phyloP scores from a whole-genome alignment of 2,329 filamentous ascomycete species.

The Chalara sp. region DNA sequence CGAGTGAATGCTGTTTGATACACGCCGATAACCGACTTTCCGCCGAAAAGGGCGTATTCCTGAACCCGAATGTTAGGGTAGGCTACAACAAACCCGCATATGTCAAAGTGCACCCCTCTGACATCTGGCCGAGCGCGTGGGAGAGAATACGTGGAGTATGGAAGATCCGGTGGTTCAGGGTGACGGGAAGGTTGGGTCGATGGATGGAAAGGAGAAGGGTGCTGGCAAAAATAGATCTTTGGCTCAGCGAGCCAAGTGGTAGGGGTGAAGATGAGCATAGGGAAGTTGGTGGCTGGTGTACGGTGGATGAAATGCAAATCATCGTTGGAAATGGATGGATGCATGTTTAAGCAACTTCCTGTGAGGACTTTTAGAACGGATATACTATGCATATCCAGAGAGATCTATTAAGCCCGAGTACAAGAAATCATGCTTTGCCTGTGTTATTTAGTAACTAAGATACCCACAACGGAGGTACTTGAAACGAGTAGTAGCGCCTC shows the following conservation, averaged over 20 bases:
- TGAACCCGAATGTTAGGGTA: constrained; percentile 64
- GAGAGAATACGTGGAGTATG: constrained; percentile 48
- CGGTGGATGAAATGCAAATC: constrained; percentile 56
- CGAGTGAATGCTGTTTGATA: constrained; percentile 72
- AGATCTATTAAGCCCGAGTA: no score
- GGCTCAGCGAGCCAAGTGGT: constrained; percentile 29
- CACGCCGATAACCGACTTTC: constrained; percentile 49
- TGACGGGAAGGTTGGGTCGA: constrained; percentile 27
- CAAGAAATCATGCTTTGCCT: no score
- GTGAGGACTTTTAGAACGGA: no score
- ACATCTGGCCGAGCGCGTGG: constrained; percentile 18
- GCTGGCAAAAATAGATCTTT: constrained; percentile 4
- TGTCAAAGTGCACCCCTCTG: constrained; percentile 18
- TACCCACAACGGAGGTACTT: no score
- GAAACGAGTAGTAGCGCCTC: no score
- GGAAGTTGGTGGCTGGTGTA: constrained; percentile 32
- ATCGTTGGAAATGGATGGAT: constrained; percentile 49
- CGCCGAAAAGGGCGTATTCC: constrained; percentile 54
- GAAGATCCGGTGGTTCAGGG: constrained; percentile 47
- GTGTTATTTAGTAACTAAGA: no score
- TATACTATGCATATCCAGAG: no score
- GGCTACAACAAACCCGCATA: constrained; percentile 50
- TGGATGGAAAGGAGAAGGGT: constrained; percentile 17
- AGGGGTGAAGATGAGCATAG: constrained; percentile 29
- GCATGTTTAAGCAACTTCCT: constrained; percentile 26